Conservation (phyloP, 352 stramenopile species). For the Phytophthora capsici region DNA sequence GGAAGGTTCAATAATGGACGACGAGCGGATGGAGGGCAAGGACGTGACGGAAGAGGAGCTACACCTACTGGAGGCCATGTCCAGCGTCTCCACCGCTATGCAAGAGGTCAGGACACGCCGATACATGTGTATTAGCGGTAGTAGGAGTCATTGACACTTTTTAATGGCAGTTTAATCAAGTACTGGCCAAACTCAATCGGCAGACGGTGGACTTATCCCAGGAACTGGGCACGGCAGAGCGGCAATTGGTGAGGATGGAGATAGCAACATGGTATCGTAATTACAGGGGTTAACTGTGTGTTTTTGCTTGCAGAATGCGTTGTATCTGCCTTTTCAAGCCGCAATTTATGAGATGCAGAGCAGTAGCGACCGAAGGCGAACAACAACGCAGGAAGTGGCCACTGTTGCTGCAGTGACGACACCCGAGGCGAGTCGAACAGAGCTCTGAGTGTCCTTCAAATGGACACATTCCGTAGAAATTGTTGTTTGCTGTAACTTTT, state of each 20-base stretch:
- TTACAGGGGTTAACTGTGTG: conserved; percentile 2
- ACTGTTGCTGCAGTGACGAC: conserved; percentile 17
- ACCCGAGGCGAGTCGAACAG: conserved; percentile 32
- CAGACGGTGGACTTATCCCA: conserved; percentile 57
- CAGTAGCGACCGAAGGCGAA: conserved; percentile 20
- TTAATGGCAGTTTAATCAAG: conserved; percentile 50
- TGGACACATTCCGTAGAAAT: conserved; percentile 1
- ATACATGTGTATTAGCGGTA: background rate
- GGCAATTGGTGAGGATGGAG: conserved; percentile 43
- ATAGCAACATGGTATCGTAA: too few relatives aligned
- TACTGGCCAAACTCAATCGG: conserved; percentile 53
- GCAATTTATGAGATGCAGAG: conserved; percentile 68
- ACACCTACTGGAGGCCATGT: conserved; percentile 55
- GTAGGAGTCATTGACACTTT: conserved; percentile 4
- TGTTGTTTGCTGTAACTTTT: conserved; percentile 8
- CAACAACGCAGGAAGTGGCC: conserved; percentile 22
- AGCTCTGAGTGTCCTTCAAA: conserved; percentile 24
- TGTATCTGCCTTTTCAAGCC: conserved; percentile 64
- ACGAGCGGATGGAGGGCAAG: conserved; percentile 34
- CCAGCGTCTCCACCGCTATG: conserved; percentile 44
- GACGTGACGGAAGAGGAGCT: conserved; percentile 56
- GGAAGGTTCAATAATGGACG: conserved; percentile 31
- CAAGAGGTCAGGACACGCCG: conserved; percentile 34
- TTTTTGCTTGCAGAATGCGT: conserved; percentile 41
- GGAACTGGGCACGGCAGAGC: conserved; percentile 52